These are phyloP conservation scores for Aspergillus fijiensis DNA, from an alignment of 2,329 filamentous ascomycete species.

Conservation along the genomic window DNA sequence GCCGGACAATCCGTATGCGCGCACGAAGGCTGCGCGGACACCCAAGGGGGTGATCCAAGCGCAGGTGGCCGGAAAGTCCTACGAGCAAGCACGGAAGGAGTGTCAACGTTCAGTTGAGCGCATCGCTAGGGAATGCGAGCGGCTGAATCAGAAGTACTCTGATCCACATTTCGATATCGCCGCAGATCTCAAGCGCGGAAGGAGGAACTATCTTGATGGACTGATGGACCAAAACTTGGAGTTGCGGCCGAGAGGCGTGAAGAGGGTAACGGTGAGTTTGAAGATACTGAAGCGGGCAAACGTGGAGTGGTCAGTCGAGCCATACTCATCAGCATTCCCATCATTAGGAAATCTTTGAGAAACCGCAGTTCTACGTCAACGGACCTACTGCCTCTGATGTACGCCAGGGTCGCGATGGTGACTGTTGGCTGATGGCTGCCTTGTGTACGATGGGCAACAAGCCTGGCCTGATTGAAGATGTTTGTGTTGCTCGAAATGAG, in stretches of 20 bases:
- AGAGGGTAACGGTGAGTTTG: constrained; percentile 59
- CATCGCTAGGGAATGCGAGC: constrained; percentile 64
- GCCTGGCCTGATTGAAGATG: constrained; percentile 65
- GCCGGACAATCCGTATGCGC: constrained; percentile 65
- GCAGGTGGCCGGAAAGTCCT: constrained; percentile 63
- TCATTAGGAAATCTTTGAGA: constrained; percentile 71
- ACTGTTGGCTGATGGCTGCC: constrained; percentile 85
- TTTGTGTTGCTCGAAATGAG: constrained; percentile 72
- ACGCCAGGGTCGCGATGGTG: constrained; percentile 72
- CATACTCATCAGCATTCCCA: not conserved
- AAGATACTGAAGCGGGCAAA: not conserved
- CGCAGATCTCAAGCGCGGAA: constrained; percentile 65
- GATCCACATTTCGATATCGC: constrained; percentile 88
- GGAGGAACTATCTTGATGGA: constrained; percentile 53
- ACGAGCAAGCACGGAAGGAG: constrained; percentile 67
- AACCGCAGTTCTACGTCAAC: constrained; percentile 74
- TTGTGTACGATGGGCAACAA: constrained; percentile 75
- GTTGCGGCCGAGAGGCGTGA: constrained; percentile 67
- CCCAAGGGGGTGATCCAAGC: constrained; percentile 55
- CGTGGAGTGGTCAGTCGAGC: not conserved
- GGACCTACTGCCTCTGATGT: constrained; percentile 76
- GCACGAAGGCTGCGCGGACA: constrained; percentile 58
- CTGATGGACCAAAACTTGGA: constrained; percentile 38
- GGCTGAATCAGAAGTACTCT: constrained; percentile 80
- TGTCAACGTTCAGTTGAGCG: constrained; percentile 63